phyloP scores from a whole-genome alignment of 768 basidiomycete species.

The Steccherinum ochraceum region DNA sequence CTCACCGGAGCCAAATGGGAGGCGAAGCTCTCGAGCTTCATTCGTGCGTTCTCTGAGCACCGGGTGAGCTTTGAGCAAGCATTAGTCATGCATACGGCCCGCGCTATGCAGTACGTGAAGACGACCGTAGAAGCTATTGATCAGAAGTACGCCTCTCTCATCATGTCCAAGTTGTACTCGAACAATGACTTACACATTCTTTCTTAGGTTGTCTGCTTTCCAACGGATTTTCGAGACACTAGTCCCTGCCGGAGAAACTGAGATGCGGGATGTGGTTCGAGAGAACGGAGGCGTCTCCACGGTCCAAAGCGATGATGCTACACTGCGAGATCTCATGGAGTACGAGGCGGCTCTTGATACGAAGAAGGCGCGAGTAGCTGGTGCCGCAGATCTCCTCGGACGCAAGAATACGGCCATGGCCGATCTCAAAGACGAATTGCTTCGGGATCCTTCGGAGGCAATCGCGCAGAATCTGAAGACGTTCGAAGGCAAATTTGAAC shows the following conservation, averaged over 20 bases:
- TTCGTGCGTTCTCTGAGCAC: conserved; percentile 17
- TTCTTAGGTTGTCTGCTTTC: conserved; percentile 2
- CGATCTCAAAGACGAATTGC: conserved; percentile 18
- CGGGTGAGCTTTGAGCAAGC: conserved; percentile 23
- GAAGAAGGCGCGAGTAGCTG: no score
- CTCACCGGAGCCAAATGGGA: conserved; percentile 24
- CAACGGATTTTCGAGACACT: conserved; percentile 1
- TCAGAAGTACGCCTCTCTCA: not conserved
- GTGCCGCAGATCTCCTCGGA: no score
- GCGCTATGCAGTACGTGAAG: not conserved
- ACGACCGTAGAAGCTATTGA: not conserved
- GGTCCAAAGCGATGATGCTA: conserved; percentile 12
- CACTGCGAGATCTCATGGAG: conserved; percentile 14
- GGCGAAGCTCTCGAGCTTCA: conserved; percentile 16
- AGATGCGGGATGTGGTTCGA: conserved; percentile 6
- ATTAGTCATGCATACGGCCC: conserved; percentile 19
- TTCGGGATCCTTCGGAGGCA: conserved; percentile 15
- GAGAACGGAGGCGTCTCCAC: conserved; percentile 17
- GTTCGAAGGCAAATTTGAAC: conserved; percentile 18
- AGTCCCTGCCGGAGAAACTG: conserved; percentile 11
- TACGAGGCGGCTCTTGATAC: no score
- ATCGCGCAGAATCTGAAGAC: conserved; percentile 12
- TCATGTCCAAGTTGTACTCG: no score
- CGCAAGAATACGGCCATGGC: conserved; percentile 6
- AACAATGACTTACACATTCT: no score